Base-by-base conservation (phyloP, 179 eudicot genomes). In the Actinidia arguta region DNA sequence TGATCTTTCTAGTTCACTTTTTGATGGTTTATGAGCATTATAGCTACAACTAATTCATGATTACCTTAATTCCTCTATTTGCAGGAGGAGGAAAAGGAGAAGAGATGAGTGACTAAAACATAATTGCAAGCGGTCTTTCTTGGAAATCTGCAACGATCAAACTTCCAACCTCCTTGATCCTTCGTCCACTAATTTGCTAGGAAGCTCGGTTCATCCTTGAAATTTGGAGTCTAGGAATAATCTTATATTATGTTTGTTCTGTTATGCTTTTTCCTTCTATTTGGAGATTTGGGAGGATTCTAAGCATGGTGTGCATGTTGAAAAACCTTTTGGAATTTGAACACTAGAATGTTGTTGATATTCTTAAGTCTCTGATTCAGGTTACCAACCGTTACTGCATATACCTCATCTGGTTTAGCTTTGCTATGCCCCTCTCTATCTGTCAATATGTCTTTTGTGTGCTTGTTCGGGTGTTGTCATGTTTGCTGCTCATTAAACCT, bases 141-240 rank as follows among this genome's bases (percentile, higher is more conserved):
- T 97, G 79, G 99, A 97, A 92, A 97, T 97, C 20, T 94, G 95
- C 82, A 97, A 97, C 86, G 99, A 97, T 83, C 99, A 97, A 85
- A 92, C 94, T 44, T 86, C 97, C 16, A 98, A 97, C 89, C 98
- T 97, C 52, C 99, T 97, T 72, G 98, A 94, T 88, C 99, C 99
- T 80, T 94, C 97, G 73, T 88, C 98, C 48, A 88, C 98, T 76
- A 97, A 97, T 88, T 87, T 97, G 86, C 93, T 90, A 85, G 99
- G 95, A 91, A 85, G 92, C 79, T 55, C 70, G 14, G 46, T 42
- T 59, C 20, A 68, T 78, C 74, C 44, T 20, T 13, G 55, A 71
- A 77, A 44, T 48, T 59, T 44, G 18, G 24, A 22, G 69, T 61
- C 47, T 55, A n/a, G 51, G 75, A 20, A 72, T 44, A 9, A 79